A percentile compares a stretch with the other conserved stretches of the same genome.
Conservation (phyloP, 2,329 filamentous ascomycete genomes). For the Hawksworthiomyces lignivorus region DNA sequence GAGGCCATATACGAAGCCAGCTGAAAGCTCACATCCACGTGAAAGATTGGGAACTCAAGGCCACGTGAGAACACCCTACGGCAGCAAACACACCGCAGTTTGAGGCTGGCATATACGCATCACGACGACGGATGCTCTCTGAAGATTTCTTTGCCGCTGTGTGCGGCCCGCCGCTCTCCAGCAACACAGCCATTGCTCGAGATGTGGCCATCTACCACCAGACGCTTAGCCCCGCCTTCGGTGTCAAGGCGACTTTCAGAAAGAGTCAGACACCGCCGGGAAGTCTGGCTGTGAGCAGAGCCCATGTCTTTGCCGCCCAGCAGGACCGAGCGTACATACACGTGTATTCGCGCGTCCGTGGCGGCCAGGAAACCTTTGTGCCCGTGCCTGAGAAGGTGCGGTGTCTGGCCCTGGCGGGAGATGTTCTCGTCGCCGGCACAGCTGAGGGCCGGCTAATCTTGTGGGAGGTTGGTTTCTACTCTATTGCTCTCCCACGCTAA, state of each 20-base stretch:
- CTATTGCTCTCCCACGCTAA: slow-evolving; percentile 9
- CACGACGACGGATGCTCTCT: slow-evolving; percentile 54
- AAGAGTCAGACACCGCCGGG: slow-evolving; percentile 79
- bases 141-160: slow-evolving; percentile 55
- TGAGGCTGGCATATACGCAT: too few species aligned
- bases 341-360: slow-evolving; percentile 77
- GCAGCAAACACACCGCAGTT: too few species aligned
- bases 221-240: slow-evolving; percentile 67
- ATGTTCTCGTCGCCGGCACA: slow-evolving; percentile 73
- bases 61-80: too few species aligned
- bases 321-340: slow-evolving; percentile 86
- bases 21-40: too few species aligned
- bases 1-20: too few species aligned
- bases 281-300: slow-evolving; percentile 69
- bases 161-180: slow-evolving; percentile 47
- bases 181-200: slow-evolving; percentile 58
- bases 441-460: slow-evolving; percentile 77
- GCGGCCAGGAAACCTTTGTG: slow-evolving; percentile 80
- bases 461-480: slow-evolving; percentile 70
- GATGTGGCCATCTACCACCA: slow-evolving; percentile 85
- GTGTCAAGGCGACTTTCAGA: slow-evolving; percentile 76
- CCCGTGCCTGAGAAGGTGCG: slow-evolving; percentile 83
- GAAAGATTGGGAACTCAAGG: too few species aligned
- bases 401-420: slow-evolving; percentile 63
- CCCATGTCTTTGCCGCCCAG: slow-evolving; percentile 87